Conservation (phyloP, 2,329 filamentous ascomycete genomes). For the Fusarium vanettenii region DNA sequence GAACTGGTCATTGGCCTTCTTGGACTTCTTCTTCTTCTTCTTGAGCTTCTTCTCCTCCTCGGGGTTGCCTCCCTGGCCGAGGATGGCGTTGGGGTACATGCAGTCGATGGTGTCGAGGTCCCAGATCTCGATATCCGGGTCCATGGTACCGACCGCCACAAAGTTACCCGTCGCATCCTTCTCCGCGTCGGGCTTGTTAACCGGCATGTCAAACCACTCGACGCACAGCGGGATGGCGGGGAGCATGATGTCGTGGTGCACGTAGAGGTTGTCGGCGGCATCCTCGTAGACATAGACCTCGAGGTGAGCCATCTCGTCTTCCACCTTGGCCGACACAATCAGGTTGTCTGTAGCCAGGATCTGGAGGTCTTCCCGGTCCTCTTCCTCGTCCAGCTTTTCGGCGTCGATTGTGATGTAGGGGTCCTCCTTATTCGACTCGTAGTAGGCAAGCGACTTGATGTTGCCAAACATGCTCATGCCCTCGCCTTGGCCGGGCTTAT, state of each 20-base stretch:
- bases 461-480: conserved; percentile 95
- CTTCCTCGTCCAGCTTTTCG: conserved; percentile 77
- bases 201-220: conserved; percentile 95
- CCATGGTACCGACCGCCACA: conserved; percentile 95
- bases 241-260: conserved; percentile 99
- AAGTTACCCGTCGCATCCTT: conserved; percentile 84
- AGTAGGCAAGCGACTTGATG: conserved; percentile 91
- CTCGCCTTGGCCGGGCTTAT: conserved; percentile 64
- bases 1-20: conserved; percentile 89
- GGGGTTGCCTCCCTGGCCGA: conserved; percentile 76
- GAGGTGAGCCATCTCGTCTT: conserved; percentile 95
- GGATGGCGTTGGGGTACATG: conserved; percentile 98
- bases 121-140: conserved; percentile 99
- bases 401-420: conserved; percentile 93
- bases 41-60: conserved; percentile 74
- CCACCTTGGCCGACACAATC: conserved; percentile 90
- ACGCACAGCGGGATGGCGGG: conserved; percentile 95
- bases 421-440: conserved; percentile 93
- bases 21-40: conserved; percentile 91
- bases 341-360: conserved; percentile 94
- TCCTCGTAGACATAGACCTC: conserved; percentile 99
- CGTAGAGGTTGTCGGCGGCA: conserved; percentile 93
- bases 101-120: conserved; percentile 94
- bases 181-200: conserved; percentile 74
- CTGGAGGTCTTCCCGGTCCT: conserved; percentile 93